Evolutionary conservation across 2,329 filamentous ascomycete genomes (phyloP).

Genomic region (Huntiella abstrusa): DNA sequence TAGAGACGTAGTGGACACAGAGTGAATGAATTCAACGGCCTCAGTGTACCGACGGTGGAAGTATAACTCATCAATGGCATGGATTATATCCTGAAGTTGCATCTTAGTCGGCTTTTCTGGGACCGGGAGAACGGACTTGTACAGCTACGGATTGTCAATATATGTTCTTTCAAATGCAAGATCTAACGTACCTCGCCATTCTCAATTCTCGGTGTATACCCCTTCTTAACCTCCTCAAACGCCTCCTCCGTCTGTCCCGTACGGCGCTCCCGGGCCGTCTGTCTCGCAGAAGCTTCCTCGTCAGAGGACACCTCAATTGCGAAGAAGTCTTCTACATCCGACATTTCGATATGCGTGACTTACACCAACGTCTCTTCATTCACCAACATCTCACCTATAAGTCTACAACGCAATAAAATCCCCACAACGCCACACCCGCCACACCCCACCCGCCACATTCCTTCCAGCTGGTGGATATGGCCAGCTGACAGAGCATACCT

Average conservation of each 20-base stretch:
- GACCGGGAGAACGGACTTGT: constrained; percentile 20
- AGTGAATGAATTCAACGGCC: constrained; percentile 21
- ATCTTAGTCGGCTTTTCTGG: constrained; percentile 23
- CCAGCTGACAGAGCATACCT: too few relatives aligned
- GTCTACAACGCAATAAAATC: too few relatives aligned
- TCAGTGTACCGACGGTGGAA: constrained; percentile 30
- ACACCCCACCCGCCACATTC: too few relatives aligned
- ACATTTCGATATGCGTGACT: not conserved
- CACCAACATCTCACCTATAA: too few relatives aligned
- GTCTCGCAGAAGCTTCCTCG: constrained; percentile 15
- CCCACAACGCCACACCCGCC: too few relatives aligned
- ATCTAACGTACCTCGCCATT: constrained; percentile 31
- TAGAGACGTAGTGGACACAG: not conserved
- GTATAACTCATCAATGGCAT: constrained; percentile 39
- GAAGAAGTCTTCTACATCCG: constrained; percentile 17
- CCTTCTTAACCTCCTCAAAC: constrained; percentile 26
- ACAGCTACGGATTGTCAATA: not conserved
- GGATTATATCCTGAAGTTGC: constrained; percentile 29
- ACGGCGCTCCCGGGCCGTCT: constrained; percentile 17
- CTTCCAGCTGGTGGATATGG: too few relatives aligned
- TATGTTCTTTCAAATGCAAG: too few relatives aligned
- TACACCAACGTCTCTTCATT: too few relatives aligned
- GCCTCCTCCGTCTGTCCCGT: constrained; percentile 30
- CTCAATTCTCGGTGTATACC: constrained; percentile 30
- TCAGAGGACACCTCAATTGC: constrained; percentile 19